Conservation (phyloP, 2,329 filamentous ascomycete species). For the Aspergillus bombycis region DNA sequence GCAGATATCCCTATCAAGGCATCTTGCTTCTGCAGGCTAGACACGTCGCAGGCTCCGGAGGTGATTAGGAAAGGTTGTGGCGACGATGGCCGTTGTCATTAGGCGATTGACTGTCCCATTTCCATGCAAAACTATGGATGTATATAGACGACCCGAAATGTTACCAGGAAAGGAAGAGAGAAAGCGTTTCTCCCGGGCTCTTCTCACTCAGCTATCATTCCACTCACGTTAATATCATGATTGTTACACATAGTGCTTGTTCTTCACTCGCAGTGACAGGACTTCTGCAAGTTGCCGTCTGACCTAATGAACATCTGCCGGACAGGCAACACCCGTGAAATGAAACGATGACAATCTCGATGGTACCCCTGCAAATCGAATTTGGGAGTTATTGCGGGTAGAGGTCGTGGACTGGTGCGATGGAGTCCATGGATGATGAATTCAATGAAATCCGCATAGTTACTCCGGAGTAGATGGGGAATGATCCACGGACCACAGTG, state of each 20-base stretch:
- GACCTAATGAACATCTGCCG: neutral
- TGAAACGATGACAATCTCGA: neutral
- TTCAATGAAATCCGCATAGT: too few species aligned
- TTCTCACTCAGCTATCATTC: neutral
- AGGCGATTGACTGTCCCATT: neutral
- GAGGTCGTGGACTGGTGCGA: neutral
- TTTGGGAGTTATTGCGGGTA: neutral
- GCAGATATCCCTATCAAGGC: constrained; percentile 60
- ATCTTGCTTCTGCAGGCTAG: constrained; percentile 24
- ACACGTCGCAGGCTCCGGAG: constrained; percentile 18
- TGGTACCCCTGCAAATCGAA: neutral
- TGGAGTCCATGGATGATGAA: too few species aligned
- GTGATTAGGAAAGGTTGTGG: neutral
- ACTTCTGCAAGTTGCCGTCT: neutral
- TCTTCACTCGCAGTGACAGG: neutral
- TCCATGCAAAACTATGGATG: too few species aligned
- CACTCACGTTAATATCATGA: neutral
- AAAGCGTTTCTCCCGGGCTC: neutral
- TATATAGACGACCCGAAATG: too few species aligned
- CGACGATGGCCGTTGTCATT: neutral
- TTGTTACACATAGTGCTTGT: neutral
- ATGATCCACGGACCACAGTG: neutral
- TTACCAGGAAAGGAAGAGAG: neutral
- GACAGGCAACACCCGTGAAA: neutral
- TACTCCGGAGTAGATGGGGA: too few species aligned